These are phyloP conservation scores for Ceratobasidium sp. DNA, from an alignment of 1,284 basidiomycete genomes.

Conservation along the genomic window DNA sequence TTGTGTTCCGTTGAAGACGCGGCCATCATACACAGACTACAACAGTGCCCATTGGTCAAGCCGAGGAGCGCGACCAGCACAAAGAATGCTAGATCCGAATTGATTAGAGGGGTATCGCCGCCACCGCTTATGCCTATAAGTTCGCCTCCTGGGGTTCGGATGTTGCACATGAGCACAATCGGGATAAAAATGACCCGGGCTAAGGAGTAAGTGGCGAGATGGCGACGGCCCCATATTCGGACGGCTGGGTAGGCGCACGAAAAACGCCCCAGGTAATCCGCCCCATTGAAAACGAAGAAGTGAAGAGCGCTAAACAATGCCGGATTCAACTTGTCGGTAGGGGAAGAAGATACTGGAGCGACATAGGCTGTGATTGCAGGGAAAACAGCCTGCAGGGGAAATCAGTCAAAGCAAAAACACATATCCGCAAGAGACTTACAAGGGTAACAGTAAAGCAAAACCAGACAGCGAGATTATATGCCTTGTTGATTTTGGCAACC, in stretches of 20 bases:
- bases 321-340: constrained; percentile 55
- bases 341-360: constrained; percentile 54
- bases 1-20: constrained; percentile 48
- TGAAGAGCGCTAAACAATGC: constrained; percentile 59
- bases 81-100: constrained; percentile 58
- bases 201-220: constrained; percentile 29
- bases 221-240: constrained; percentile 35
- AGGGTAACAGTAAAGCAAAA: constrained; percentile 59
- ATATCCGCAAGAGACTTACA: constrained; percentile 14
- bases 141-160: constrained; percentile 44
- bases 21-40: constrained; percentile 47
- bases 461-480: constrained; percentile 58
- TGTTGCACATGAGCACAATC: constrained; percentile 48
- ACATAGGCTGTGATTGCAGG: constrained; percentile 45
- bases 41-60: constrained; percentile 56
- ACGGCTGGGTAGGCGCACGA: constrained; percentile 38
- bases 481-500: constrained; percentile 54
- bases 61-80: constrained; percentile 57
- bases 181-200: constrained; percentile 41
- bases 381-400: constrained; percentile 38
- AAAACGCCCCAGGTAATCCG: constrained; percentile 50
- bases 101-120: constrained; percentile 50
- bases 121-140: constrained; percentile 49
- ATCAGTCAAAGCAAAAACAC: neutral
- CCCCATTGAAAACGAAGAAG: constrained; percentile 59